Evolutionary conservation across 1,139 yeast genomes (phyloP).

Genomic region (Suhomyces panamericanus): DNA sequence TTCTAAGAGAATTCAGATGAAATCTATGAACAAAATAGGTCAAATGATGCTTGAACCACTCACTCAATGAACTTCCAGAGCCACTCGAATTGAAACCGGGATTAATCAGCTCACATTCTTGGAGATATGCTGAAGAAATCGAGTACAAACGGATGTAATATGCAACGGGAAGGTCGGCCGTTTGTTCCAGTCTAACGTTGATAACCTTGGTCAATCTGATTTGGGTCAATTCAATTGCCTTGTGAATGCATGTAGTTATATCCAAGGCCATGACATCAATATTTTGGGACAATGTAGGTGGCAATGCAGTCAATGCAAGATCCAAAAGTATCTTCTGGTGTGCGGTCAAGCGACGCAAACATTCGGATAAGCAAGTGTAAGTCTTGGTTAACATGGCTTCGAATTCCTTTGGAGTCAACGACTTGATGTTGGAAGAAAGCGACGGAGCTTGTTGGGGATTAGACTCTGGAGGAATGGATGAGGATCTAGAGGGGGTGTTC

Average conservation of each 20-base stretch:
- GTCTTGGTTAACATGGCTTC: slow-evolving; percentile 66
- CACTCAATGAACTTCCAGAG: slow-evolving; percentile 54
- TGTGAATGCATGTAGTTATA: slow-evolving; percentile 58
- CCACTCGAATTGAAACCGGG: slow-evolving; percentile 66
- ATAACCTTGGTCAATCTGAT: slow-evolving; percentile 75
- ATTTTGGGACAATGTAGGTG: slow-evolving; percentile 33
- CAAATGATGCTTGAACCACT: slow-evolving; percentile 66
- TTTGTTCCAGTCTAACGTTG: slow-evolving; percentile 73
- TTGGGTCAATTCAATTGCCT: slow-evolving; percentile 73
- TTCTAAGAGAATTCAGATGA: slow-evolving; percentile 52
- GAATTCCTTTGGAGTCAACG: slow-evolving; percentile 71
- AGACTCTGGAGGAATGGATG: slow-evolving; percentile 31
- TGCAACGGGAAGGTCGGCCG: slow-evolving; percentile 53
- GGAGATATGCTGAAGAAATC: slow-evolving; percentile 66
- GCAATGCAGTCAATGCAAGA: slow-evolving; percentile 59
- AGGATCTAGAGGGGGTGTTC: slow-evolving; percentile 31
- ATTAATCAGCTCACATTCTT: slow-evolving; percentile 81
- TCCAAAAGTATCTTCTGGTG: slow-evolving; percentile 83
- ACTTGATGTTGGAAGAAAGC: slow-evolving; percentile 58
- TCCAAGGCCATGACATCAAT: slow-evolving; percentile 61
- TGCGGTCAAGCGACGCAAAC: slow-evolving; percentile 67
- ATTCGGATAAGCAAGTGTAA: slow-evolving; percentile 66
- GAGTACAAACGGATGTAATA: slow-evolving; percentile 68
- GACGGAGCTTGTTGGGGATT: slow-evolving; percentile 10
- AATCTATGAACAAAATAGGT: slow-evolving; percentile 58